These are phyloP conservation scores for Mycena pura DNA, from an alignment of 768 basidiomycete species.

Conservation along the genomic window DNA sequence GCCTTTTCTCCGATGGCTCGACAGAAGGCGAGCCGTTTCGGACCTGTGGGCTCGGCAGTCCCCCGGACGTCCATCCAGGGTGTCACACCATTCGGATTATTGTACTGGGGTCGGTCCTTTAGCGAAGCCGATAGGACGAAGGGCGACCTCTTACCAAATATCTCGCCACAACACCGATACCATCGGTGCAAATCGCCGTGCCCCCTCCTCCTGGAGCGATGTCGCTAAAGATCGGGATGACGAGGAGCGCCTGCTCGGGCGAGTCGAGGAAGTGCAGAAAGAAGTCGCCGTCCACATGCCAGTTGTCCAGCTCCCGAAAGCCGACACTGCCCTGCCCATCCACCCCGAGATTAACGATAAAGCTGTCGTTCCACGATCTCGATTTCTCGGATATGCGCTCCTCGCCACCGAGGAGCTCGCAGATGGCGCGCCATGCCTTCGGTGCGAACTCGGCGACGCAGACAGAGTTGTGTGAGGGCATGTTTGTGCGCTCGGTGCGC, in stretches of 20 bases:
- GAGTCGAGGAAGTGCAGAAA: constrained; percentile 71
- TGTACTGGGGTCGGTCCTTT: background rate
- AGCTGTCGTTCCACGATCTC: constrained; percentile 61
- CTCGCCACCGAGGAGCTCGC: constrained; percentile 65
- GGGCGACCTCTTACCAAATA: constrained; percentile 45
- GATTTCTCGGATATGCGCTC: constrained; percentile 59
- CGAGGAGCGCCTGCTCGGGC: constrained; percentile 67
- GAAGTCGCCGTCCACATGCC: constrained; percentile 70
- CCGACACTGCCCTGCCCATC: constrained; percentile 42
- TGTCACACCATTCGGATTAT: constrained; percentile 23
- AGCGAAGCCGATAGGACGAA: background rate
- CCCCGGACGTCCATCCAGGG: constrained; percentile 25
- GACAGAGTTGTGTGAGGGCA: constrained; percentile 59
- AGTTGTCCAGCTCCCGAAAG: constrained; percentile 60
- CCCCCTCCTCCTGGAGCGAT: constrained; percentile 62
- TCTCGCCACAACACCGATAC: constrained; percentile 53
- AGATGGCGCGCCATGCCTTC: constrained; percentile 67
- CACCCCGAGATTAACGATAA: constrained; percentile 68
- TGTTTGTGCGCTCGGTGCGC: constrained; percentile 57
- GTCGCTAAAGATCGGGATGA: constrained; percentile 66
- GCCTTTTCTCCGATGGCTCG: constrained; percentile 45
- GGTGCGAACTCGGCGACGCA: constrained; percentile 57
- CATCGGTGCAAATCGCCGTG: constrained; percentile 66
- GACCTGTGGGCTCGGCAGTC: constrained; percentile 11
- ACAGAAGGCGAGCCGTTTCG: constrained; percentile 17